These are phyloP conservation scores for Russula ochroleuca DNA, from an alignment of 768 basidiomycete genomes.

Conservation along the genomic window DNA sequence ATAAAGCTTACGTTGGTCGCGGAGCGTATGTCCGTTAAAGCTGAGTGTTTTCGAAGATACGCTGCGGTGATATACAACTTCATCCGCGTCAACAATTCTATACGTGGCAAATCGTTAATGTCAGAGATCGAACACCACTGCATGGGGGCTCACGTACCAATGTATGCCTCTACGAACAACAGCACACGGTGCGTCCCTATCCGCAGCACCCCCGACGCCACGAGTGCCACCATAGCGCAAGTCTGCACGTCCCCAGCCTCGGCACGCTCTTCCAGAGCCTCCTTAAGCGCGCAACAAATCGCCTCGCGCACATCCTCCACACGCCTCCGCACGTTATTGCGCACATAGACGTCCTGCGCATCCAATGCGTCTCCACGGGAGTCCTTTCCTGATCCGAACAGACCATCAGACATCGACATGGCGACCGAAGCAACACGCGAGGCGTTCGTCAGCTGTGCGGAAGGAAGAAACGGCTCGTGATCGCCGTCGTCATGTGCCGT, in stretches of 20 bases:
- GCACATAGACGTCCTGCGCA: slow-evolving; percentile 11
- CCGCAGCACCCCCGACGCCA: slow-evolving; percentile 56
- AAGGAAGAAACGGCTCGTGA: slow-evolving; percentile 21
- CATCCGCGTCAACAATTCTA: slow-evolving; percentile 61
- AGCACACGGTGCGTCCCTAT: slow-evolving; percentile 43
- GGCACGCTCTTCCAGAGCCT: slow-evolving; percentile 22
- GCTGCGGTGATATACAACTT: slow-evolving; percentile 64
- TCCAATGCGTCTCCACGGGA: not conserved
- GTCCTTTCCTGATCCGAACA: slow-evolving; percentile 13
- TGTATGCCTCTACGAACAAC: slow-evolving; percentile 65
- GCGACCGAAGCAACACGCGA: not conserved
- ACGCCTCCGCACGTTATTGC: slow-evolving; percentile 13
- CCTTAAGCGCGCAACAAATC: slow-evolving; percentile 9
- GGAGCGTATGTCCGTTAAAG: slow-evolving; percentile 47
- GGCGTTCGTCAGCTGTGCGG: not conserved
- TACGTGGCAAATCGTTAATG: not conserved
- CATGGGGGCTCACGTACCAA: slow-evolving; percentile 46
- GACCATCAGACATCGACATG: slow-evolving; percentile 22
- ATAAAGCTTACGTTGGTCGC: slow-evolving; percentile 46
- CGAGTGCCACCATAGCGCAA: slow-evolving; percentile 65
- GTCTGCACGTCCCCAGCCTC: slow-evolving; percentile 73
- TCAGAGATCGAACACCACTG: not conserved
- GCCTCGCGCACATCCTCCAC: slow-evolving; percentile 19
- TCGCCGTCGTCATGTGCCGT: slow-evolving; percentile 38
- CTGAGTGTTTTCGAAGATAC: slow-evolving; percentile 65